phyloP scores from a whole-genome alignment of 2,329 filamentous ascomycete species.

The Cladosporium sp. region DNA sequence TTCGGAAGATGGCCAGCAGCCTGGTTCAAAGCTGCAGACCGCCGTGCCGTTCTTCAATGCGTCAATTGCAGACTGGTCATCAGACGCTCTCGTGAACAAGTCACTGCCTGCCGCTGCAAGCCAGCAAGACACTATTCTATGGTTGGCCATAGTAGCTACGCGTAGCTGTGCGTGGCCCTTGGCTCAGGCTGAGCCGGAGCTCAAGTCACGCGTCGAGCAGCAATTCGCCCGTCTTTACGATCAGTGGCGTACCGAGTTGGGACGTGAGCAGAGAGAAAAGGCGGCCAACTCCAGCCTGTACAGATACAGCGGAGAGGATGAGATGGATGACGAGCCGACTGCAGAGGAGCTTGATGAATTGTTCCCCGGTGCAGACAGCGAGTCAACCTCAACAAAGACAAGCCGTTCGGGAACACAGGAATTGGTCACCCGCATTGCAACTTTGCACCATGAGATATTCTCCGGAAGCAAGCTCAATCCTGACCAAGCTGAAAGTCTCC shows the following conservation, averaged over 20 bases:
- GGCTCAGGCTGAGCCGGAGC: constrained; percentile 13
- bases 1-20: neutral
- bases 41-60: constrained; percentile 30
- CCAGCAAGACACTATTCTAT: constrained; percentile 27
- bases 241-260: constrained; percentile 76
- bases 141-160: constrained; percentile 26
- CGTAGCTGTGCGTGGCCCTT: constrained; percentile 22
- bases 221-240: constrained; percentile 73
- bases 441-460: constrained; percentile 26
- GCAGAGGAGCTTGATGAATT: constrained; percentile 74
- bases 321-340: constrained; percentile 73
- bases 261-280: constrained; percentile 72
- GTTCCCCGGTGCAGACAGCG: constrained; percentile 66
- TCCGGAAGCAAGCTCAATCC: constrained; percentile 4
- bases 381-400: neutral
- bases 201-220: constrained; percentile 58
- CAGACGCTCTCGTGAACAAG: constrained; percentile 27
- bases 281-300: constrained; percentile 76
- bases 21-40: neutral
- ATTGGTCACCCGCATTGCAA: constrained; percentile 27
- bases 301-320: constrained; percentile 74
- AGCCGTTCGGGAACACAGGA: constrained; percentile 21
- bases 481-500: constrained; percentile 23
- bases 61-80: constrained; percentile 24
- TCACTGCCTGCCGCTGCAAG: constrained; percentile 20